A percentile compares a stretch with the other conserved stretches of the same genome.
Conservation (phyloP, 2,329 filamentous ascomycete species). For the Westerdykella aurantiaca region DNA sequence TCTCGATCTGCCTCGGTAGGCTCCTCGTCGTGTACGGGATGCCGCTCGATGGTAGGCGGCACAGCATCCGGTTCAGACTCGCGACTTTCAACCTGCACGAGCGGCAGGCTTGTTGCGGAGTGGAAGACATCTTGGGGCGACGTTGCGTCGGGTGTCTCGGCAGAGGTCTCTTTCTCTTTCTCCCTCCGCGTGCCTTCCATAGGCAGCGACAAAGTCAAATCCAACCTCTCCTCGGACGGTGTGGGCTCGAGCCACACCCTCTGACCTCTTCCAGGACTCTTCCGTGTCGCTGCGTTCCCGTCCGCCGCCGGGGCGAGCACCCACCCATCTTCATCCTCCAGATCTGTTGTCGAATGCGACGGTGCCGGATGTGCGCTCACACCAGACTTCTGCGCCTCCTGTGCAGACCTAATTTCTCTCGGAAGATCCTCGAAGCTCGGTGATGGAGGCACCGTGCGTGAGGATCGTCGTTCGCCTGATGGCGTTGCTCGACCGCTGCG, state of each 20-base stretch:
- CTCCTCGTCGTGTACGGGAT: slow-evolving; percentile 30
- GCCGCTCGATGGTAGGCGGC: slow-evolving; percentile 33
- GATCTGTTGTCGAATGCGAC: slow-evolving; percentile 29
- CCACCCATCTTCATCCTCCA: slow-evolving; percentile 35
- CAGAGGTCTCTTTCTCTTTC: slow-evolving; percentile 28
- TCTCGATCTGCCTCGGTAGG: slow-evolving; percentile 63
- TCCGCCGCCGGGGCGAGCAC: slow-evolving; percentile 29
- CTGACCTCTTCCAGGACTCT: slow-evolving; percentile 17
- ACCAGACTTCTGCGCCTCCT: slow-evolving; percentile 18
- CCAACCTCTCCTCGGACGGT: slow-evolving; percentile 30
- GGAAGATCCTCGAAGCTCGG: neutral
- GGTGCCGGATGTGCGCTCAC: slow-evolving; percentile 1
- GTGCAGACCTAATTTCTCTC: slow-evolving; percentile 10
- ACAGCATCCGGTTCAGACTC: slow-evolving; percentile 30
- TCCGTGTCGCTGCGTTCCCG: slow-evolving; percentile 9
- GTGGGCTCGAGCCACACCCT: slow-evolving; percentile 40
- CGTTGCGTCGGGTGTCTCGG: slow-evolving; percentile 28
- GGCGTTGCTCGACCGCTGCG: slow-evolving; percentile 33
- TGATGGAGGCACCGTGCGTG: neutral
- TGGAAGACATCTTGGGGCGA: slow-evolving; percentile 43
- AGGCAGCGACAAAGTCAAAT: slow-evolving; percentile 30
- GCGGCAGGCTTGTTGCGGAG: slow-evolving; percentile 46
- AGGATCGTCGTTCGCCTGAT: slow-evolving; percentile 9
- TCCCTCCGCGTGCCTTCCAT: slow-evolving; percentile 35
- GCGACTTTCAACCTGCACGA: slow-evolving; percentile 47